These are phyloP conservation scores for Trichoderma aggressivum DNA, from an alignment of 2,329 filamentous ascomycete genomes.

Conservation along the genomic window DNA sequence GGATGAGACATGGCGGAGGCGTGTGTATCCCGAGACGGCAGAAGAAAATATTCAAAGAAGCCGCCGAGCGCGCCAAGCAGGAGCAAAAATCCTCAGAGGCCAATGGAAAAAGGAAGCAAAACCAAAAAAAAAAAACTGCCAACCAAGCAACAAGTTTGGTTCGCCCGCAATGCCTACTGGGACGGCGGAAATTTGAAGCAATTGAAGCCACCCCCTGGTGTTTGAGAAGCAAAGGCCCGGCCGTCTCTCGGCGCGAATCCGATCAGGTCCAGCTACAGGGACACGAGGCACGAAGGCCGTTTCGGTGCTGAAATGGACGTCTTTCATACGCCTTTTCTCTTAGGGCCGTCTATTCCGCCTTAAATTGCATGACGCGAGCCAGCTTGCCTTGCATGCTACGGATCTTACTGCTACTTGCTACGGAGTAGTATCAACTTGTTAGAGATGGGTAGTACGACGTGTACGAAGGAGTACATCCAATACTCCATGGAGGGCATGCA, in stretches of 20 bases:
- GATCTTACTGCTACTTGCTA: conserved; percentile 1
- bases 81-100: background rate
- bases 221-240: background rate
- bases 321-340: background rate
- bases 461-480: background rate
- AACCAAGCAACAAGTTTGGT: background rate
- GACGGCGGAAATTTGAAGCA: background rate
- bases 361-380: conserved; percentile 16
- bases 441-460: background rate
- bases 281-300: conserved; percentile 1
- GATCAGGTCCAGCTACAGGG: conserved; percentile 6
- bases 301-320: background rate
- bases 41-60: background rate
- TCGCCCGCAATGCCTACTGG: background rate
- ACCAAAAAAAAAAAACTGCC: too few relatives aligned
- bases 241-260: conserved; percentile 16
- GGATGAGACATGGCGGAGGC: conserved; percentile 10
- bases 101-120: background rate
- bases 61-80: conserved; percentile 9
- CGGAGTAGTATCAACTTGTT: background rate
- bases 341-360: background rate
- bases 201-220: background rate
- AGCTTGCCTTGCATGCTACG: conserved; percentile 16
- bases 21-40: background rate
- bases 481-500: conserved; percentile 3